These are phyloP conservation scores for Fusarium newnesense DNA, from an alignment of 2,329 filamentous ascomycete genomes.

Conservation along the genomic window DNA sequence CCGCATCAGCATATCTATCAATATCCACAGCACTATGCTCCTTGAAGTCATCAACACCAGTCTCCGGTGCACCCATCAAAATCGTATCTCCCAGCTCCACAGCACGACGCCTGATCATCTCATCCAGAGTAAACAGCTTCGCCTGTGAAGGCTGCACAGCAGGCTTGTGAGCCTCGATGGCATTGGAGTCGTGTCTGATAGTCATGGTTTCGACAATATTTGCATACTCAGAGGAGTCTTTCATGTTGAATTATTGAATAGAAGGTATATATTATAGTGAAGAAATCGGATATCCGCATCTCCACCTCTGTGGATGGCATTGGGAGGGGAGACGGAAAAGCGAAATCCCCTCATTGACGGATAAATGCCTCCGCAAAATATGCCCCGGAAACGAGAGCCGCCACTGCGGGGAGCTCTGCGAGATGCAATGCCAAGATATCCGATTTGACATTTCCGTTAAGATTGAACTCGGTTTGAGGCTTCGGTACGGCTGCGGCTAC, in stretches of 20 bases:
- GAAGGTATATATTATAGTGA: conserved; percentile 9
- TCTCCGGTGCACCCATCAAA: conserved; percentile 24
- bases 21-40: conserved; percentile 35
- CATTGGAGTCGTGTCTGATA: conserved; percentile 36
- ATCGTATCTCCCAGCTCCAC: conserved; percentile 20
- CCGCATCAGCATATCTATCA: conserved; percentile 37
- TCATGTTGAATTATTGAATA: not conserved
- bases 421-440: not conserved
- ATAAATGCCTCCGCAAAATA: not conserved
- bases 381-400: not conserved
- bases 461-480: not conserved
- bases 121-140: conserved; percentile 35
- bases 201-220: conserved; percentile 19
- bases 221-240: fast-evolving
- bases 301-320: not conserved
- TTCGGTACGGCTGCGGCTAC: not conserved
- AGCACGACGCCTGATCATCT: conserved; percentile 32
- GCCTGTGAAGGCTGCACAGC: conserved; percentile 8
- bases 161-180: conserved; percentile 11
- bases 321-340: conserved; percentile 13
- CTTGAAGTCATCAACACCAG: conserved; percentile 27
- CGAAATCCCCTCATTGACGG: conserved; percentile 9
- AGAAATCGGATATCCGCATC: conserved; percentile 7
- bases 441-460: conserved; percentile 10
- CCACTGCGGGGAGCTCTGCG: not conserved